These are phyloP conservation scores for Porpolomopsis calyptriformis DNA, from an alignment of 768 basidiomycete species.

Conservation along the genomic window DNA sequence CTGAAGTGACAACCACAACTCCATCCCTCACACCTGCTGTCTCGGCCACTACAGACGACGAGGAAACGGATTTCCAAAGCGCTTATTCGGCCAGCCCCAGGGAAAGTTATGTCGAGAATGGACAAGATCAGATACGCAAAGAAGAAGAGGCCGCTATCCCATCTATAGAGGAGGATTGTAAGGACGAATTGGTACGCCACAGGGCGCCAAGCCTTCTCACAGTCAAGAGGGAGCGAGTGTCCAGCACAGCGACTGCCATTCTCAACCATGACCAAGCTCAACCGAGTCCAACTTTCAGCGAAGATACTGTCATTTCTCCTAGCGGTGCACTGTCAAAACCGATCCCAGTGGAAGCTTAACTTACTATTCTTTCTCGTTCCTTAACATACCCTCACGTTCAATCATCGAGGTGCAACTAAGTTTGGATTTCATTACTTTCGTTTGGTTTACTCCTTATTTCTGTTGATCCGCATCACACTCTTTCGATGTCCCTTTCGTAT, in stretches of 20 bases:
- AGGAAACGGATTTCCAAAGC: constrained; percentile 81
- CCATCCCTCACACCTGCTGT: constrained; percentile 25
- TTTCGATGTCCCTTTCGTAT: constrained; percentile 1
- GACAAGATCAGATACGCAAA: constrained; percentile 20
- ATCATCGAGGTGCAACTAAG: no score
- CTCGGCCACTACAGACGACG: constrained; percentile 51
- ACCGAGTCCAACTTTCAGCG: constrained; percentile 29
- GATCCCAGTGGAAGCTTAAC: constrained; percentile 6
- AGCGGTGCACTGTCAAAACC: constrained; percentile 8
- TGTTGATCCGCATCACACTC: constrained; percentile 1
- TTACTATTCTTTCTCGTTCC: background rate
- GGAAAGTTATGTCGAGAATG: constrained; percentile 42
- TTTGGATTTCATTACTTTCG: constrained; percentile 5
- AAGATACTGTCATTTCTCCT: constrained; percentile 25
- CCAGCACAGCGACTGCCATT: constrained; percentile 42
- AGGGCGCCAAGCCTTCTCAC: constrained; percentile 22
- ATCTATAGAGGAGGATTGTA: constrained; percentile 14
- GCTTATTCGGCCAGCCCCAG: constrained; percentile 73
- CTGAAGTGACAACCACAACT: constrained; percentile 21
- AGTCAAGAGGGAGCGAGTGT: constrained; percentile 42
- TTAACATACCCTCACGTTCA: background rate
- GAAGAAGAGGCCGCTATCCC: constrained; percentile 11
- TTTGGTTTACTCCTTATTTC: constrained; percentile 5
- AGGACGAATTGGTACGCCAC: constrained; percentile 20
- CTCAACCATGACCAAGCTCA: constrained; percentile 18